Evolutionary conservation across 106 monocot species (phyloP), one percentile per base, ranked within the genome.

Genomic region (Dioscorea alata): DNA sequence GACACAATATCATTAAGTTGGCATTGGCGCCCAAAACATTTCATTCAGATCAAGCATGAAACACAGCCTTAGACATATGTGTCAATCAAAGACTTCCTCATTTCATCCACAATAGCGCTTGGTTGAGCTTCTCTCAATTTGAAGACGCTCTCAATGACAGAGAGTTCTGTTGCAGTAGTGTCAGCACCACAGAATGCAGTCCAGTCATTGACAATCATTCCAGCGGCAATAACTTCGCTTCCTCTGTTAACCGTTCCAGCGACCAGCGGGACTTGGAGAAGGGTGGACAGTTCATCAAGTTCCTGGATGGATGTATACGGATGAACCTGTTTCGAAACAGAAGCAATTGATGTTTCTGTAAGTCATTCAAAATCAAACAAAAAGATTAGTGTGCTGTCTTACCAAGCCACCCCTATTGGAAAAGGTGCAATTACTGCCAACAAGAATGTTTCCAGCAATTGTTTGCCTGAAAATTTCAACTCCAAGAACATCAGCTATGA

Each of bases 391-490:
- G 4, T 13, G 34, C n/a, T 48, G 60, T 49, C 80, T 78, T 73
- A 99, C 97, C 89, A 99, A 69, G 32, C 97, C 97, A 19, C 97
- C 97, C 73, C 75, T 80, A 56, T 92, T 99, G 23, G 97, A 90
- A 67, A 99, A 79, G 8, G 74, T 69, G 69, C 97, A 99, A 32
- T 83, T 90, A 68, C 97, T 99, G 15, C 97, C 97, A 50, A 99
- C 97, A 48, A 99, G 86, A 57, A 99, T 99, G 75, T 99, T 99
- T 12, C 97, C 97, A 8, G 97, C 97, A 66, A 99, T 81, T 4
- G 97, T 99, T 71, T 99, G 92, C 70, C 92, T 73, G 57, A 99
- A 99, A 1, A 99, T 92, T 64, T 99, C 97, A 1, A 99, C 97
- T 23, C 97, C 97, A 57, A 99, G 87, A 67, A 99, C 79, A 79